phyloP scores from a whole-genome alignment of 2,329 filamentous ascomycete genomes.

The Phyllosticta citrichinensis region DNA sequence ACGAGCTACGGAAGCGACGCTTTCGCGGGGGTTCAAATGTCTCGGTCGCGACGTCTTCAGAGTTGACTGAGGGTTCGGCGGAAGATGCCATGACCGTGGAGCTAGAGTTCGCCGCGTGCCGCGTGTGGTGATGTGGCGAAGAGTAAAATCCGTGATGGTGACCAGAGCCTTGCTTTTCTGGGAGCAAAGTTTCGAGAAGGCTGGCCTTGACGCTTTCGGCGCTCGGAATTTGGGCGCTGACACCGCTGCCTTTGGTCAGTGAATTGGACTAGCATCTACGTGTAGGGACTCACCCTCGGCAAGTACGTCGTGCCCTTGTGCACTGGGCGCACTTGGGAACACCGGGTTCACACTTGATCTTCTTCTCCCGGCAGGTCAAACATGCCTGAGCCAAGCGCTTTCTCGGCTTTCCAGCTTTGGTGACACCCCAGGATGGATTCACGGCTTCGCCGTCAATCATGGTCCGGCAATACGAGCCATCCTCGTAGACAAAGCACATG shows the following conservation, averaged over 20 bases:
- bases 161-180: neutral
- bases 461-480: constrained; percentile 72
- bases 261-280: neutral
- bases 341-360: constrained; percentile 92
- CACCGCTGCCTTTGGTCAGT: constrained; percentile 5
- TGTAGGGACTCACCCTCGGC: constrained; percentile 49
- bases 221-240: constrained; percentile 3
- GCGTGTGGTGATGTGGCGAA: neutral
- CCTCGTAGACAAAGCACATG: constrained; percentile 76
- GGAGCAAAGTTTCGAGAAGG: neutral
- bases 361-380: constrained; percentile 88
- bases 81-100: neutral
- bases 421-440: constrained; percentile 87
- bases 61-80: neutral
- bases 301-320: constrained; percentile 78
- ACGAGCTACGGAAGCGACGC: constrained; percentile 6
- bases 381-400: constrained; percentile 90
- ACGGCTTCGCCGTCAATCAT: constrained; percentile 77
- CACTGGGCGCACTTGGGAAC: constrained; percentile 82
- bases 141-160: neutral
- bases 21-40: constrained; percentile 1
- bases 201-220: constrained; percentile 2
- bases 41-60: neutral
- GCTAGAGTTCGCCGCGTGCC: neutral
- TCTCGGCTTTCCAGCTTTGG: constrained; percentile 85